These are phyloP conservation scores for Epichloe festucae DNA, from an alignment of 2,329 filamentous ascomycete species.

Conservation along the genomic window DNA sequence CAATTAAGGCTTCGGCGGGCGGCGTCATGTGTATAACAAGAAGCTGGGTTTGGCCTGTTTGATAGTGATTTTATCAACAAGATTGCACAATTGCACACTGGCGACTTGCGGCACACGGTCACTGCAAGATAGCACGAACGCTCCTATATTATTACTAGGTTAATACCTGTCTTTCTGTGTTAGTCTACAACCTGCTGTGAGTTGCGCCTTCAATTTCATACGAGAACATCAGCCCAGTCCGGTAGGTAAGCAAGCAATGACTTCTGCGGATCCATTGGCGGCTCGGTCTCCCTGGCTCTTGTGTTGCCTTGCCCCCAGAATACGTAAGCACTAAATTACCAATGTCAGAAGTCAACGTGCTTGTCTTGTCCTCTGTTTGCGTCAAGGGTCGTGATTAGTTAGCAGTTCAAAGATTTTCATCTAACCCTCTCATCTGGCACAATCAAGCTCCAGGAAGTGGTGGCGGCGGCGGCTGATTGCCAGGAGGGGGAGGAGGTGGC, in stretches of 20 bases:
- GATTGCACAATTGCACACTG: neutral
- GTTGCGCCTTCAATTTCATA: neutral
- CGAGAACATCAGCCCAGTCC: neutral
- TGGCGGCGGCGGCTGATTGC: constrained; percentile 49
- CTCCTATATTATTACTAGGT: neutral
- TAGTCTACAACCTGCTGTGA: neutral
- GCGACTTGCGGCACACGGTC: neutral
- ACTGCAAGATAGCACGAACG: neutral
- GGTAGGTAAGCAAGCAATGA: neutral
- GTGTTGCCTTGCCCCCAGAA: neutral
- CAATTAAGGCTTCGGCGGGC: too few species aligned
- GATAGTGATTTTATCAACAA: neutral
- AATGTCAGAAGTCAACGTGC: neutral
- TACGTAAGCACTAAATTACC: neutral
- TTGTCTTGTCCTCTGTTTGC: too few species aligned
- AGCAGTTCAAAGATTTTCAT: neutral
- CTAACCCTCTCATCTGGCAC: neutral
- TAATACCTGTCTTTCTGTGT: constrained; percentile 1
- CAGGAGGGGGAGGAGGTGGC: constrained; percentile 51
- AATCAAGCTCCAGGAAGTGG: constrained; percentile 39
- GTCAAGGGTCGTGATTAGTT: neutral
- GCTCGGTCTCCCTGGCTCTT: neutral
- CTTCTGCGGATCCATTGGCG: neutral
- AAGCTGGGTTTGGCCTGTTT: too few species aligned
- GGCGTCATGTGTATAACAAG: too few species aligned